Percentiles rank a stretch among this genome's conserved stretches.
Evolutionary conservation across 2,329 filamentous ascomycete species (phyloP).

Genomic region (Cercospora sp.): DNA sequence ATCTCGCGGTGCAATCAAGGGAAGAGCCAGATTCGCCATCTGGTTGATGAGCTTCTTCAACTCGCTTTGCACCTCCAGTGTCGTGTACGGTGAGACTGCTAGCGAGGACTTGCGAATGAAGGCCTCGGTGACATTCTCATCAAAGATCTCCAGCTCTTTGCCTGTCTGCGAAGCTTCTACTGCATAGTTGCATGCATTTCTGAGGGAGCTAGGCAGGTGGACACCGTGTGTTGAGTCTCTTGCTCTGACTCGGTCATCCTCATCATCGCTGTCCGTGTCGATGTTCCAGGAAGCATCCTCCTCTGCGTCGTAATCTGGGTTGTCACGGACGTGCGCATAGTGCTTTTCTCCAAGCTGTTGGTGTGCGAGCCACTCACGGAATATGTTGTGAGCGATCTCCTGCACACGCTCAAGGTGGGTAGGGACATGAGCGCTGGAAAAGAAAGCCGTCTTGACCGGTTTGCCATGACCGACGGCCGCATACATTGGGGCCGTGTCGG

Average conservation of each 20-base stretch:
- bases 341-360: not conserved
- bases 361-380: not conserved
- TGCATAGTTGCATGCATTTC: constrained; percentile 6
- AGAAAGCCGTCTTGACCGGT: not conserved
- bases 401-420: not conserved
- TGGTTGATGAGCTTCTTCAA: constrained; percentile 11
- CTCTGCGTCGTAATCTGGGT: not conserved
- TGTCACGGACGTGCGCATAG: not conserved
- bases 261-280: too few species aligned
- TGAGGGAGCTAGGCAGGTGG: not conserved
- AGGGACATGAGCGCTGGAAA: not conserved
- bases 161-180: not conserved
- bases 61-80: not conserved
- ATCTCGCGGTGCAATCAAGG: not conserved
- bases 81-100: not conserved
- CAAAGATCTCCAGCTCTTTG: constrained; percentile 12
- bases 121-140: not conserved
- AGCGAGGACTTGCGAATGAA: not conserved
- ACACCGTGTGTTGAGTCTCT: not conserved
- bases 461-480: not conserved
- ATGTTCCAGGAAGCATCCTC: not conserved
- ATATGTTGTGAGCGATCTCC: not conserved
- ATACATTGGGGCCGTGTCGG: not conserved
- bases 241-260: not conserved
- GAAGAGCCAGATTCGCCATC: constrained; percentile 3